These are phyloP conservation scores for Taphrina communis DNA, from an alignment of 1,139 yeast genomes.

Conservation along the genomic window DNA sequence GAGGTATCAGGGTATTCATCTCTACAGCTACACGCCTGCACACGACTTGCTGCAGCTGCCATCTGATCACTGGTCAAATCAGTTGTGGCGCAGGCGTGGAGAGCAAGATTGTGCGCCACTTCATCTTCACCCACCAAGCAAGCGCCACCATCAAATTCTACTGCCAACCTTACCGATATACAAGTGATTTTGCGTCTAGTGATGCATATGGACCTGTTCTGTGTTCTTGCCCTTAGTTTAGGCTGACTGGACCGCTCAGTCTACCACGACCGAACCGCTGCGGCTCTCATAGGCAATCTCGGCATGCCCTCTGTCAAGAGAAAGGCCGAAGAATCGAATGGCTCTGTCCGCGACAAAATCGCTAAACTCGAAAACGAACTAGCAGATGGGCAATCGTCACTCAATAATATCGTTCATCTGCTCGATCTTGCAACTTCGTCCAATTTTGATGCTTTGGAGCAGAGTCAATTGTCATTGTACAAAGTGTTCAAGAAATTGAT, in stretches of 20 bases:
- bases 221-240: too few species aligned
- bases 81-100: neutral
- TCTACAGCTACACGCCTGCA: neutral
- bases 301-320: constrained; percentile 17
- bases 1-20: too few species aligned
- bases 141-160: constrained; percentile 8
- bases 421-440: constrained; percentile 30
- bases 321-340: constrained; percentile 8
- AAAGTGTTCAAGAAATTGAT: constrained; percentile 33
- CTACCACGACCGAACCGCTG: too few species aligned
- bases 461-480: constrained; percentile 35
- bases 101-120: neutral
- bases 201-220: too few species aligned
- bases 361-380: constrained; percentile 19
- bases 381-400: constrained; percentile 33
- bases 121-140: neutral
- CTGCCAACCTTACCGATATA: too few species aligned
- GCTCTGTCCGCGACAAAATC: constrained; percentile 16
- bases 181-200: too few species aligned
- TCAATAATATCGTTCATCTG: constrained; percentile 37
- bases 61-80: neutral
- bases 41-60: neutral
- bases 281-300: too few species aligned
- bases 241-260: too few species aligned
- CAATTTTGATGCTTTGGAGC: constrained; percentile 17